Percentiles rank a stretch among this genome's conserved stretches.
These are phyloP conservation scores for Dionaea muscipula DNA, from an alignment of 179 eudicot genomes.

Conservation along the genomic window DNA sequence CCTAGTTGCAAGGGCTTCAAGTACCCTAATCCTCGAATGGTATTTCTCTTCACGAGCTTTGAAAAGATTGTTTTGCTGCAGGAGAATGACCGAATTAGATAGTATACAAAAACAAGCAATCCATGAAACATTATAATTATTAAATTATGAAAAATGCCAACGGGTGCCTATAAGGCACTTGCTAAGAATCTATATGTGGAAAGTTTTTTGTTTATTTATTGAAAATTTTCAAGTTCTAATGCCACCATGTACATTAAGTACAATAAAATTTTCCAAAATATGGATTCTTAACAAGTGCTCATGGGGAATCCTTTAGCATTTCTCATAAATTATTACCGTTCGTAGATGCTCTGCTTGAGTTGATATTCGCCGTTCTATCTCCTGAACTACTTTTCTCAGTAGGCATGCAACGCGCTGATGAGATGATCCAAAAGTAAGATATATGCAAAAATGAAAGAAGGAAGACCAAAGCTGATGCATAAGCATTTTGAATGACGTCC, in stretches of 20 bases:
- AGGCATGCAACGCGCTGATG: conserved; percentile 71
- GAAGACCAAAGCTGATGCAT: background rate
- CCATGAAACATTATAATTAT: too few relatives aligned
- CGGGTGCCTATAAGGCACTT: too few relatives aligned
- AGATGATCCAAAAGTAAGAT: background rate
- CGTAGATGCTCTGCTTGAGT: conserved; percentile 86
- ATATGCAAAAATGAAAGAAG: background rate
- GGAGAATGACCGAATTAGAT: background rate
- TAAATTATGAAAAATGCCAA: too few relatives aligned
- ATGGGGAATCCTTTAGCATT: too few relatives aligned
- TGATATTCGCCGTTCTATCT: conserved; percentile 77
- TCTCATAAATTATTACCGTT: conserved; percentile 37
- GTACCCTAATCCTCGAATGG: conserved; percentile 72
- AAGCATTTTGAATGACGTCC: background rate
- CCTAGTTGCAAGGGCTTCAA: conserved; percentile 86
- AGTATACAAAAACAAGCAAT: background rate
- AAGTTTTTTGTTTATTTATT: too few relatives aligned
- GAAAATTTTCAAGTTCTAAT: too few relatives aligned
- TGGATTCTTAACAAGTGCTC: too few relatives aligned
- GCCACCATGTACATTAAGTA: too few relatives aligned
- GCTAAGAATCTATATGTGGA: too few relatives aligned
- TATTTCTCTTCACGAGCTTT: conserved; percentile 83
- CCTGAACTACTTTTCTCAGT: conserved; percentile 86
- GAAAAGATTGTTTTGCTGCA: conserved; percentile 78
- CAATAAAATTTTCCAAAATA: too few relatives aligned